Base-by-base conservation (phyloP, 805 yeast genomes). In the Starmera amethionina region DNA sequence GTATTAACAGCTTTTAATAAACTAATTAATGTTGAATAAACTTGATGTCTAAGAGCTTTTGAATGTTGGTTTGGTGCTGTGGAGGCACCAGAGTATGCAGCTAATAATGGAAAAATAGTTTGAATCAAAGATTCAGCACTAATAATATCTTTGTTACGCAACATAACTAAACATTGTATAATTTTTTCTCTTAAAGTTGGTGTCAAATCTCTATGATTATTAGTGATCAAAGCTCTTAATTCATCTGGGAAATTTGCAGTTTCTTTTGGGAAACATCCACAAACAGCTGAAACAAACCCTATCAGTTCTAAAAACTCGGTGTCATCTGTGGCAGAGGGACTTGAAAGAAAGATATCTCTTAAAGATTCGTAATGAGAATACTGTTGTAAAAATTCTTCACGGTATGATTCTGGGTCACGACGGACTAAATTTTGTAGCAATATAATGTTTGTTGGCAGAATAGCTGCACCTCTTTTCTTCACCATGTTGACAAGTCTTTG, bases 371-470 rank as follows among this genome's bases (percentile, higher is more conserved):
- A 93, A 60, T 93, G 97, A 39, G 93, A 76, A 58, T 82, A 87
- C 58, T 93, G 98, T 52, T 88, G 93, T 32, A 82, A 60, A 60
- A 93, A 93, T 61, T 93, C 99, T 62, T 93, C 98, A 44, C 78
- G 77, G 59, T 93, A 93, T 0, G 97, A 89, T 51, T 75, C 83
- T 2, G 98, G 97, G 59, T 93, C 98, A 52, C 97, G 73, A 51
- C 89, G 82, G 9, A 93, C 95, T 47, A 93, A 70, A 60, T 93
- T 93, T 64, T 93, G 98, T 44, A 93, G 65, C 46, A 90, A 67
- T 32, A 94, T 89, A 56, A 93, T 83, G 62, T 93, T 93, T 15
- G 88, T 84, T 10, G 97, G 97, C 57, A 90, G 68, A 42, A 89
- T 73, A 36, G 97, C 96, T 25, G 96, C 93, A 73, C 96, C 84